Percentiles rank a stretch among this genome's conserved stretches.
These are phyloP conservation scores for Metschnikowia amazonensis DNA, from an alignment of 805 yeast genomes.

Conservation along the genomic window DNA sequence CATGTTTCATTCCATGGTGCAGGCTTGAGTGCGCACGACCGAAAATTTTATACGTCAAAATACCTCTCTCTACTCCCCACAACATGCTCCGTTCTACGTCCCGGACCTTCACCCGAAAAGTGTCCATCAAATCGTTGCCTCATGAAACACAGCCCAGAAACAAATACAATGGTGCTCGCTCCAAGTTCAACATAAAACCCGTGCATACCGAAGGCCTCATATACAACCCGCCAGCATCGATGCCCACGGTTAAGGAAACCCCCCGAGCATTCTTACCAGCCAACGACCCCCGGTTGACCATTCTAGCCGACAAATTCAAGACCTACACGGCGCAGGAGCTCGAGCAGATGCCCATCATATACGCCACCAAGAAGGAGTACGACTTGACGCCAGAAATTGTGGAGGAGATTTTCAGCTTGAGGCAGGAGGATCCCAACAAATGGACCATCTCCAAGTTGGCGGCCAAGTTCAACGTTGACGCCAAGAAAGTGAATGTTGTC, in stretches of 20 bases:
- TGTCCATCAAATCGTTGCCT: slow-evolving; percentile 25
- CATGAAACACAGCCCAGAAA: slow-evolving; percentile 44
- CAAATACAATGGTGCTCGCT: slow-evolving; percentile 55
- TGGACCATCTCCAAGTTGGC: slow-evolving; percentile 67
- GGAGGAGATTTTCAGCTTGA: slow-evolving; percentile 51
- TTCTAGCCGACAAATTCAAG: slow-evolving; percentile 27
- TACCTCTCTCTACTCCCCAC: neutral
- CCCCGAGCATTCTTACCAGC: slow-evolving; percentile 68
- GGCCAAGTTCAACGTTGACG: slow-evolving; percentile 51
- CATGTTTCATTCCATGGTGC: neutral
- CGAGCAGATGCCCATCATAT: slow-evolving; percentile 40
- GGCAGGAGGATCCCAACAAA: slow-evolving; percentile 53
- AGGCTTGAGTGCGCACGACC: neutral
- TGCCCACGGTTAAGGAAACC: slow-evolving; percentile 51
- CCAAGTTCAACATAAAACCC: slow-evolving; percentile 63
- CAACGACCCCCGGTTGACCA: slow-evolving; percentile 52
- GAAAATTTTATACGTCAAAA: slow-evolving; percentile 2
- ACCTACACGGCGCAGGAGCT: slow-evolving; percentile 31
- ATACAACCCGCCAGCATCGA: slow-evolving; percentile 56
- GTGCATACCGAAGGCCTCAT: slow-evolving; percentile 59
- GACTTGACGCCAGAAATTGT: slow-evolving; percentile 57
- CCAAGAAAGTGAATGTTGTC: slow-evolving; percentile 33
- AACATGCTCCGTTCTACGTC: slow-evolving; percentile 9
- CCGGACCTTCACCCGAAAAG: slow-evolving; percentile 13
- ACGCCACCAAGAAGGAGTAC: slow-evolving; percentile 38